phyloP scores from a whole-genome alignment of 2,329 filamentous ascomycete genomes.

The Colletotrichum sp. region DNA sequence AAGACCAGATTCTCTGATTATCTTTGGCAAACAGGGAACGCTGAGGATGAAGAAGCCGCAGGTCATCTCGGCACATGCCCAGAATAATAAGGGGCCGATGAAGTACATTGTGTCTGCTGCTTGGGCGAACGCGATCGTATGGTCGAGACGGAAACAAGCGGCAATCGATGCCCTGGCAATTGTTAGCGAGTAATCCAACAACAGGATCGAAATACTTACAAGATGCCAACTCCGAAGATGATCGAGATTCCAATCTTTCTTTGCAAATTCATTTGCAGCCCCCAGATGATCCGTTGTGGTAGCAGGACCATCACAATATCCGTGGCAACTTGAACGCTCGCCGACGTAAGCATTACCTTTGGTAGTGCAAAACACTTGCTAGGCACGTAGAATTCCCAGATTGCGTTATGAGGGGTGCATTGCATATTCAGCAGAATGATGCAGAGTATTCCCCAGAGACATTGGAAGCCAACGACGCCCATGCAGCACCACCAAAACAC shows the following conservation, averaged over 20 bases:
- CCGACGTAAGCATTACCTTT: conserved; percentile 23
- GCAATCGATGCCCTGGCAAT: conserved; percentile 15
- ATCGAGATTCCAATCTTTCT: conserved; percentile 35
- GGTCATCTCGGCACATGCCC: conserved; percentile 49
- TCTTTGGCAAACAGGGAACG: conserved; percentile 42
- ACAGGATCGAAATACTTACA: conserved; percentile 22
- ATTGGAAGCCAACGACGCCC: conserved; percentile 24
- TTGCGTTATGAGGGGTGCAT: conserved; percentile 29
- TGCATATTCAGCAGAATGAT: conserved; percentile 26
- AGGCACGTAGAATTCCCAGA: conserved; percentile 28
- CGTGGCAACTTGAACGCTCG: conserved; percentile 27
- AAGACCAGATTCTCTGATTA: conserved; percentile 25
- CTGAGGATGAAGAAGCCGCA: conserved; percentile 48
- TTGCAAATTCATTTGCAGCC: conserved; percentile 31
- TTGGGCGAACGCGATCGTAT: conserved; percentile 34
- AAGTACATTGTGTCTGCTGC: conserved; percentile 37
- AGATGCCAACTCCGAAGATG: conserved; percentile 34
- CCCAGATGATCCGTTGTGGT: conserved; percentile 35
- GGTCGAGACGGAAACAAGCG: conserved; percentile 40
- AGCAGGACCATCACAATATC: conserved; percentile 34
- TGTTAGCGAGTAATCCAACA: not conserved
- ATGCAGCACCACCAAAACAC: conserved; percentile 28
- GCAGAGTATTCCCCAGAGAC: conserved; percentile 21
- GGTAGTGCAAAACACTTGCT: conserved; percentile 27
- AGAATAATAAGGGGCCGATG: conserved; percentile 45